Conservation (phyloP, 1,284 basidiomycete species). For the Tausonia pullulans region DNA sequence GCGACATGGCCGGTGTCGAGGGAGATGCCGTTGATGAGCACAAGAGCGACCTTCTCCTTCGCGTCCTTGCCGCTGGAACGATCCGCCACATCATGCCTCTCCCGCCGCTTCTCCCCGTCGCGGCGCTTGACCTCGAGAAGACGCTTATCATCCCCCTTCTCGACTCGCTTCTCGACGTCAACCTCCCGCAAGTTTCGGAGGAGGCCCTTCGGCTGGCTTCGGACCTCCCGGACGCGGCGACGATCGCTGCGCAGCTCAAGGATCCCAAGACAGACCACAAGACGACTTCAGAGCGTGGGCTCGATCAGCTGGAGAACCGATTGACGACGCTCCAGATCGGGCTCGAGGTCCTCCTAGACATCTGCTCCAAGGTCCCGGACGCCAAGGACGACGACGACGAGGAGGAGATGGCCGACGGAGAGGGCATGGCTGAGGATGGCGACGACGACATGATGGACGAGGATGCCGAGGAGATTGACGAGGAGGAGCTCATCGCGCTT, state of each 20-base stretch:
- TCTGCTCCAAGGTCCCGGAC: conserved; percentile 65
- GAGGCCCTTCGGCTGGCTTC: conserved; percentile 47
- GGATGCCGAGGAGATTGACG: conserved; percentile 31
- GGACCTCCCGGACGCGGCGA: conserved; percentile 33
- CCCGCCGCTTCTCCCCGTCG: conserved; percentile 50
- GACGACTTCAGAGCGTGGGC: conserved; percentile 50
- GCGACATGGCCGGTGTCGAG: conserved; percentile 23
- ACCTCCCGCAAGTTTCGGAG: conserved; percentile 45
- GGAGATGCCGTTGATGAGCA: conserved; percentile 25
- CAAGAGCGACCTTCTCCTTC: conserved; percentile 44
- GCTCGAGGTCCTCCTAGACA: conserved; percentile 71
- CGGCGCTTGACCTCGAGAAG: conserved; percentile 54
- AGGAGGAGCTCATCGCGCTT: conserved; percentile 33
- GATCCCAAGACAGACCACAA: conserved; percentile 48
- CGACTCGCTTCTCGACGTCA: conserved; percentile 54
- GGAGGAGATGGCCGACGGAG: conserved; percentile 26
- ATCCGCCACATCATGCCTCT: conserved; percentile 62
- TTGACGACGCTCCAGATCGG: conserved; percentile 64
- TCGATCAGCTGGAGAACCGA: conserved; percentile 61
- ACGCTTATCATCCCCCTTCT: conserved; percentile 63
- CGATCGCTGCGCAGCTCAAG: conserved; percentile 23
- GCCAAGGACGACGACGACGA: conserved; percentile 32
- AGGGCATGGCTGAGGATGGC: conserved; percentile 17
- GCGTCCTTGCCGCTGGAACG: conserved; percentile 60
- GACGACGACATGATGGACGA: conserved; percentile 31